Evolutionary conservation across 2,329 filamentous ascomycete genomes (phyloP).

Genomic region (Aspergillus sp.): DNA sequence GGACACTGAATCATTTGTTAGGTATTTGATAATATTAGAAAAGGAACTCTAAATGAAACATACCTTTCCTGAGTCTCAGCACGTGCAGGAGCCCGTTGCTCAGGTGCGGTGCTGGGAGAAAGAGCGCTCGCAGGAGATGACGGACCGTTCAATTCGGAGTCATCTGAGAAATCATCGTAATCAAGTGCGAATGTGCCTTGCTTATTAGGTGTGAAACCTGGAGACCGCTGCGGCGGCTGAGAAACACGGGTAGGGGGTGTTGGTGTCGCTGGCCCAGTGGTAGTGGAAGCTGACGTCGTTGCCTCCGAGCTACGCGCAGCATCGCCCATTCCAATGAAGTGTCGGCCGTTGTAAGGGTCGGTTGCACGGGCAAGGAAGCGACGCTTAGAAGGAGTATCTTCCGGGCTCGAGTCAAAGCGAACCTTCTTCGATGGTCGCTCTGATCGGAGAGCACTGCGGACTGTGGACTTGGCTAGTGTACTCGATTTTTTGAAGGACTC

Average conservation of each 20-base stretch:
- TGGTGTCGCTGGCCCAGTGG: conserved; percentile 10
- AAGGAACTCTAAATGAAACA: neutral
- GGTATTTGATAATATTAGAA: conserved; percentile 1
- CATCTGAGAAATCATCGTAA: conserved; percentile 25
- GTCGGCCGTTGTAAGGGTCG: conserved; percentile 16
- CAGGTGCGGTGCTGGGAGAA: conserved; percentile 3
- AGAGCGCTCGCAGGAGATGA: conserved; percentile 8
- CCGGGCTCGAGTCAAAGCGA: conserved; percentile 29
- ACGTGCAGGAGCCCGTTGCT: conserved; percentile 3
- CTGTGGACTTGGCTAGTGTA: conserved; percentile 6
- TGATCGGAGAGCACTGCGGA: conserved; percentile 12
- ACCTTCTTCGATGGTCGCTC: conserved; percentile 25
- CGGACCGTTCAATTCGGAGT: conserved; percentile 11
- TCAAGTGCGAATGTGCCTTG: conserved; percentile 24
- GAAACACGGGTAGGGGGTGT: conserved; percentile 6
- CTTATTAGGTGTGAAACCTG: conserved; percentile 19
- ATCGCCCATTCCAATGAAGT: conserved; percentile 17
- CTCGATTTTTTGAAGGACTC: conserved; percentile 6
- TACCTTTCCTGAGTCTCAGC: conserved; percentile 10
- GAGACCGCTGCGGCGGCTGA: conserved; percentile 5
- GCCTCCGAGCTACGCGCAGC: neutral
- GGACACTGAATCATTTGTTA: conserved; percentile 1
- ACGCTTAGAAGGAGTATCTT: conserved; percentile 29
- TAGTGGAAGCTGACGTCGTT: conserved; percentile 1
- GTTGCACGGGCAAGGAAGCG: conserved; percentile 16